These are phyloP conservation scores for Aspergillus intermedius DNA, from an alignment of 2,329 filamentous ascomycete genomes.

Conservation along the genomic window DNA sequence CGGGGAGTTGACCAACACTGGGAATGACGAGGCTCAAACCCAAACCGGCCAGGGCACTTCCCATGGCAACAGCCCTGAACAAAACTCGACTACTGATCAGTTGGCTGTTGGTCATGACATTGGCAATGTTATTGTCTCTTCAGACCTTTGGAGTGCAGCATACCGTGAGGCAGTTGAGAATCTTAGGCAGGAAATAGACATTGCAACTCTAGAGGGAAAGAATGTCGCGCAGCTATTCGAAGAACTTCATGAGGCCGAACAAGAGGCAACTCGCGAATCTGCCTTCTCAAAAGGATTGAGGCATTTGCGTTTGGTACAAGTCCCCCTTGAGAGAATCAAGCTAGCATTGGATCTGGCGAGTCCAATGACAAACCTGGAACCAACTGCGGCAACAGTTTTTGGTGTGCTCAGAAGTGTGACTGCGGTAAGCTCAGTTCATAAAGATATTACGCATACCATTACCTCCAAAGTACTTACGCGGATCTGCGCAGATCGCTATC, in stretches of 20 bases:
- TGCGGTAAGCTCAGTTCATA: constrained; percentile 15
- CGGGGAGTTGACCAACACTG: not conserved
- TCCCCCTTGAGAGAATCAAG: constrained; percentile 13
- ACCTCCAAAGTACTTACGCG: not conserved
- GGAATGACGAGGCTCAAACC: constrained; percentile 1
- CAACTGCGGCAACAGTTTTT: constrained; percentile 16
- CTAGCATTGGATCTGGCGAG: constrained; percentile 14
- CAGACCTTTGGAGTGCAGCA: constrained; percentile 23
- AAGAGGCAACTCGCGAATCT: constrained; percentile 15
- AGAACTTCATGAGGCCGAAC: constrained; percentile 18
- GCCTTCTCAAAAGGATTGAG: constrained; percentile 13
- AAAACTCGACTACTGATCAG: not conserved
- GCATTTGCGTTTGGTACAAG: constrained; percentile 9
- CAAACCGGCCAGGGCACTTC: not conserved
- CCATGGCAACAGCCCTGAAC: not conserved
- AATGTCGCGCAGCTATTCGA: constrained; percentile 18
- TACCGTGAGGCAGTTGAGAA: constrained; percentile 22
- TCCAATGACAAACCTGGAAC: constrained; percentile 26
- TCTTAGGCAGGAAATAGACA: constrained; percentile 18
- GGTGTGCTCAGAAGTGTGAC: constrained; percentile 20
- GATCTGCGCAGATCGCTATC: constrained; percentile 17
- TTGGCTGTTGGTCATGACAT: not conserved
- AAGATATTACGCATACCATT: not conserved
- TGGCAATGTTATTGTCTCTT: constrained; percentile 3
- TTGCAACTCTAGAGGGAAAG: constrained; percentile 19